Percentiles rank a stretch among this genome's conserved stretches.
Evolutionary conservation across 768 basidiomycete genomes (phyloP).

Genomic region (Kwoniella europaea): DNA sequence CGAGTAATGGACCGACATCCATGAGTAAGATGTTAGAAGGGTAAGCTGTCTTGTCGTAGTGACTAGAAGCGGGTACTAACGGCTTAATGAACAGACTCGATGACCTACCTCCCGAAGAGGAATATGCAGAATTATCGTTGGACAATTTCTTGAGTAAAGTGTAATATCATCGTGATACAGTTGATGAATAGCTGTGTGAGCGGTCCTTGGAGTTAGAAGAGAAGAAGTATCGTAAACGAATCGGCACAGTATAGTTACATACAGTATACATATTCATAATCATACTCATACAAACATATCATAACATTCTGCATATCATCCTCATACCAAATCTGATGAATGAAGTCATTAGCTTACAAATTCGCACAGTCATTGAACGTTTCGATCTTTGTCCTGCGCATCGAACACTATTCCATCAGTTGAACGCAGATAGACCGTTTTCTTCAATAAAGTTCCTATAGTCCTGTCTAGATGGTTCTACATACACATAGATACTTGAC

Average conservation of each 20-base stretch:
- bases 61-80: background rate
- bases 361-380: too few species aligned
- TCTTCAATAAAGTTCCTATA: too few species aligned
- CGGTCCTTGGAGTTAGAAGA: background rate
- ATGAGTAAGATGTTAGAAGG: slow-evolving; percentile 87
- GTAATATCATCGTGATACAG: slow-evolving; percentile 6
- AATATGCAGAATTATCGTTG: slow-evolving; percentile 85
- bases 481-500: too few species aligned
- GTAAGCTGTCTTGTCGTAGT: slow-evolving; percentile 28
- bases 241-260: too few species aligned
- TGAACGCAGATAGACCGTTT: too few species aligned
- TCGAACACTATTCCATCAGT: too few species aligned
- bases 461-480: too few species aligned
- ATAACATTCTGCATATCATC: background rate
- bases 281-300: background rate
- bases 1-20: slow-evolving; percentile 64
- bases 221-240: background rate
- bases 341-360: too few species aligned
- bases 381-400: too few species aligned
- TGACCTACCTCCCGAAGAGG: slow-evolving; percentile 87
- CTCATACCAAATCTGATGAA: background rate
- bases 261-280: background rate
- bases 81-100: slow-evolving; percentile 64
- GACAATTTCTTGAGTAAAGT: slow-evolving; percentile 74
- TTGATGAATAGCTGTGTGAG: background rate